Percentiles rank a stretch among this genome's conserved stretches.
phyloP scores from a whole-genome alignment of 2,329 filamentous ascomycete species.

The Xylariaceae sp. region DNA sequence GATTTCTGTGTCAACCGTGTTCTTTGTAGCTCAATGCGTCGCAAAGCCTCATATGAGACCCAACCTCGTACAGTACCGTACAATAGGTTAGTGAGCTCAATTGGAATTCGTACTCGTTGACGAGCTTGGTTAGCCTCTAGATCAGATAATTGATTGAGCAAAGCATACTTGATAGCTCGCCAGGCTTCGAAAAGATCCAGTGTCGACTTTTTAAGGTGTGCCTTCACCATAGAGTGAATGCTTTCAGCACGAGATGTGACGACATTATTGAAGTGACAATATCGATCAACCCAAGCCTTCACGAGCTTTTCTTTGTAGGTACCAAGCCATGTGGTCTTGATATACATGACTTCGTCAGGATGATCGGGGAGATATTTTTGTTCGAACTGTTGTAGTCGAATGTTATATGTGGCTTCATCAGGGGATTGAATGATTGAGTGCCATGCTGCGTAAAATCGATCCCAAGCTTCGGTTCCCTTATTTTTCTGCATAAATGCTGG shows the following conservation, averaged over 20 bases:
- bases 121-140: background rate
- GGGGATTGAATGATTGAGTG: too few species aligned
- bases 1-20: background rate
- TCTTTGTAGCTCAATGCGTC: background rate
- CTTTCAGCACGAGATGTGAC: background rate
- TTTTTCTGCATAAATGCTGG: too few species aligned
- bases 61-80: background rate
- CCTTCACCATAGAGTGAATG: background rate
- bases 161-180: background rate
- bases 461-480: too few species aligned
- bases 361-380: too few species aligned
- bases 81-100: background rate
- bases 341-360: too few species aligned
- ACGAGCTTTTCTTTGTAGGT: background rate
- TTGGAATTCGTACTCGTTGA: background rate
- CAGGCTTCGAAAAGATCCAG: background rate
- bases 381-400: too few species aligned
- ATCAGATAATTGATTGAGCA: background rate
- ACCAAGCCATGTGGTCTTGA: background rate
- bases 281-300: background rate
- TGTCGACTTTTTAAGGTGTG: background rate
- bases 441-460: too few species aligned
- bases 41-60: background rate
- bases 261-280: background rate
- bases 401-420: too few species aligned